These are phyloP conservation scores for Phellinidium pouzarii DNA, from an alignment of 1,284 basidiomycete species.

Conservation along the genomic window DNA sequence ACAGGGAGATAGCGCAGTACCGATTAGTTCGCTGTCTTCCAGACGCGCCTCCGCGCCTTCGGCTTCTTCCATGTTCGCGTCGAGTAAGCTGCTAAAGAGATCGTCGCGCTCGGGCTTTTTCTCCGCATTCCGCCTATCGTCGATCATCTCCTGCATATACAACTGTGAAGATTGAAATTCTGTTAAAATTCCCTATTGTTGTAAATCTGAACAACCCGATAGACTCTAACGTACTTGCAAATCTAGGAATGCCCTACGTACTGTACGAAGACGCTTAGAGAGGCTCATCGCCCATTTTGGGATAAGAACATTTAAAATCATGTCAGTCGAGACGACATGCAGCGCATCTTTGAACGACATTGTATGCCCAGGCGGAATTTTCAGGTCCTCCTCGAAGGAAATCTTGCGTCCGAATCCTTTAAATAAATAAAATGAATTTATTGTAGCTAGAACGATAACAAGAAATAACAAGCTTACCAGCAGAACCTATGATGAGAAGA, in stretches of 20 bases:
- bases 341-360: slow-evolving; percentile 24
- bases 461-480: slow-evolving; percentile 30
- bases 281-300: slow-evolving; percentile 16
- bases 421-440: too few relatives aligned
- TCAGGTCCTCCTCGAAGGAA: slow-evolving; percentile 16
- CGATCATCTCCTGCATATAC: slow-evolving; percentile 22
- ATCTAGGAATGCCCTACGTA: slow-evolving; percentile 11
- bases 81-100: slow-evolving; percentile 19
- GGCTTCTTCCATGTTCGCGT: slow-evolving; percentile 16
- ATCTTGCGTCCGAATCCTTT: slow-evolving; percentile 36
- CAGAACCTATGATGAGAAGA: slow-evolving; percentile 33
- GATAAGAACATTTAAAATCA: slow-evolving; percentile 14
- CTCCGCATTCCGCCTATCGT: slow-evolving; percentile 12
- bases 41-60: slow-evolving; percentile 8
- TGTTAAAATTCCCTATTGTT: neutral
- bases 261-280: slow-evolving; percentile 4
- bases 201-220: neutral
- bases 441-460: slow-evolving; percentile 19
- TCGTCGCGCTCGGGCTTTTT: slow-evolving; percentile 16
- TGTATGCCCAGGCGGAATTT: slow-evolving; percentile 18
- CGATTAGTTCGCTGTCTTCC: slow-evolving; percentile 18
- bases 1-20: neutral
- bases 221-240: slow-evolving; percentile 10
- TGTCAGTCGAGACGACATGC: slow-evolving; percentile 21
- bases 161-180: neutral